Evolutionary conservation across 1,284 basidiomycete species (phyloP), one percentile per base, ranked within the genome.

Genomic region (Mycena citricolor): DNA sequence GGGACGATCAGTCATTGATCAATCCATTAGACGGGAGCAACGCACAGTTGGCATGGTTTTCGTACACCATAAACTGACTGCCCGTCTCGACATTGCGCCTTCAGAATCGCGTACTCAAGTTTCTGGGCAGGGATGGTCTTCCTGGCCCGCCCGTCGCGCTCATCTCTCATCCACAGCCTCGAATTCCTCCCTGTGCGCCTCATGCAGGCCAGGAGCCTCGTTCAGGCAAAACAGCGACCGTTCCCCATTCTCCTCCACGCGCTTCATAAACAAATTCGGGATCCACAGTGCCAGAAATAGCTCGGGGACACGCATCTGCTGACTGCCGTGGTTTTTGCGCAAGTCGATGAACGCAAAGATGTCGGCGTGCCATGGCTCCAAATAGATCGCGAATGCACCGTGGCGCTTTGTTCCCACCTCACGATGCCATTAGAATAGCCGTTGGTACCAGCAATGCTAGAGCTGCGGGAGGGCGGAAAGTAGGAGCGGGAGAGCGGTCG

Each of bases 251-350:
- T 78, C 69, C 64, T 95, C 90, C 32, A 95, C 90, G 41, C 93
- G 89, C 67, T 91, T 91, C 93, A 97, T 95, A 74, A 99, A 99
- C 42, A 99, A 83, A 68, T 99, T 94, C 28, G 93, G 83, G 56
- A 98, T 90, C 95, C 97, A 99, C 32, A 99, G 83, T 1, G 95
- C 97, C 65, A 97, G 97, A 78, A 99, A 99, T 20, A 99, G 75
- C 66, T 99, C 97, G 43, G 97, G 86, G 22, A 97, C 97, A 55
- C 97, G 90, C 42, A 86, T 84, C 69, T 99, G 95, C 68, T 99
- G 97, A 68, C 99, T 99, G 47, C 97, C 97, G 61, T 99, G 97
- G 68, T 99, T 99, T 81, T 99, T 99, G 61, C 97, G 82, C 34
- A 99, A 78, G 66, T 99, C 95, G 55, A 99, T 78, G 77, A 99